A percentile compares a stretch with the other conserved stretches of the same genome.
These are phyloP conservation scores for Coemansia sp. DNA, from an alignment of 192 early-diverging fungal species.

Conservation along the genomic window DNA sequence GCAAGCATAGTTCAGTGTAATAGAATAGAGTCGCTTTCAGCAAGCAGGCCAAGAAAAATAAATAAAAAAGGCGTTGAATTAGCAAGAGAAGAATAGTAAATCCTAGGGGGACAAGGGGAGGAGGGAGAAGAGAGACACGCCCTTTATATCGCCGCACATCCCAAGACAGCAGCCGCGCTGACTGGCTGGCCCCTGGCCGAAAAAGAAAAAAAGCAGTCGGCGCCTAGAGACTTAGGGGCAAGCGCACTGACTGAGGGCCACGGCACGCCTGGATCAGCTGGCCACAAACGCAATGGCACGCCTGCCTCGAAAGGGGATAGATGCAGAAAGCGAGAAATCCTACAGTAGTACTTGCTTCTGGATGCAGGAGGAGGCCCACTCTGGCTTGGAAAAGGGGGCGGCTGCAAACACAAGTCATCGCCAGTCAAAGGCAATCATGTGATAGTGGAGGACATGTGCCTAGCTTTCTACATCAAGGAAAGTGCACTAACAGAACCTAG, in stretches of 20 bases:
- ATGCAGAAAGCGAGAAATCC: not conserved
- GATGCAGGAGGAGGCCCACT: conserved; percentile 5
- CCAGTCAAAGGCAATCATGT: not conserved
- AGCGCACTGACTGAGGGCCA: not conserved
- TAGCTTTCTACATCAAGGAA: not conserved
- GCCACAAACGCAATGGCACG: not conserved
- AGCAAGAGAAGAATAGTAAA: not conserved
- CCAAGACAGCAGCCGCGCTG: not conserved
- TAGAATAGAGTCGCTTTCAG: not conserved
- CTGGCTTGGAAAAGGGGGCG: not conserved
- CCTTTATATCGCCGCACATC: not conserved
- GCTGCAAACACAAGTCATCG: not conserved
- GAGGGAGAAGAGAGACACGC: not conserved
- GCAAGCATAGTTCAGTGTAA: conserved; percentile 37
- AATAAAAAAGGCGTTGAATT: not conserved
- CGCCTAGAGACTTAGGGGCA: not conserved
- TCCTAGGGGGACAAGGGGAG: not conserved
- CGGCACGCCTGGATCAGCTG: not conserved
- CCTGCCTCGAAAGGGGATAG: not conserved
- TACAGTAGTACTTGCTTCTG: not conserved
- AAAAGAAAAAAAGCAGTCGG: not conserved
- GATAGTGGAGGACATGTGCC: not conserved
- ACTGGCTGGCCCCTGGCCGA: not conserved
- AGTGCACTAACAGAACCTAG: not conserved
- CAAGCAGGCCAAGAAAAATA: not conserved